phyloP scores from a whole-genome alignment of 1,284 basidiomycete genomes.

The Irpex sp. region DNA sequence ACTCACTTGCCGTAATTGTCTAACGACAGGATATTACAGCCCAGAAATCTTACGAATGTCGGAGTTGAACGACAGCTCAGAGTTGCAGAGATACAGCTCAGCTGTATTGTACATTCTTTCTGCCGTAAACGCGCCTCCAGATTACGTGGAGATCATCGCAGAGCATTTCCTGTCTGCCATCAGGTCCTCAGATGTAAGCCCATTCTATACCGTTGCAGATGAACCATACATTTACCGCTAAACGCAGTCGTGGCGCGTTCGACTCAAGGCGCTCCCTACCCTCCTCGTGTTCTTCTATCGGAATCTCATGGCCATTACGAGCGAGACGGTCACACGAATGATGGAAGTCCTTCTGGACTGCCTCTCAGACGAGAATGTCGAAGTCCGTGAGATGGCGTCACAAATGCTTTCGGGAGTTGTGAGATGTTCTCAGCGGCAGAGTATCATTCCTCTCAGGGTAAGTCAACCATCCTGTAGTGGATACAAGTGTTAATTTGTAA shows the following conservation, averaged over 20 bases:
- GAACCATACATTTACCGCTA: not conserved
- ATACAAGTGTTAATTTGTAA: conserved; percentile 1
- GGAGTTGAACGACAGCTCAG: conserved; percentile 75
- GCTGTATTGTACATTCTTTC: conserved; percentile 76
- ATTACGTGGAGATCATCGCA: conserved; percentile 59
- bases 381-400: conserved; percentile 93
- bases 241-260: conserved; percentile 73
- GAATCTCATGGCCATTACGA: conserved; percentile 76
- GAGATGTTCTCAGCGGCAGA: conserved; percentile 88
- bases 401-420: conserved; percentile 88
- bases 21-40: conserved; percentile 30
- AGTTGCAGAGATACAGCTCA: conserved; percentile 68
- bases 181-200: conserved; percentile 62
- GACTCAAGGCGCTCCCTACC: conserved; percentile 70
- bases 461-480: conserved; percentile 13
- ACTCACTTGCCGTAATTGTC: not conserved
- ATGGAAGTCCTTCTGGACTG: conserved; percentile 84
- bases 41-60: conserved; percentile 80
- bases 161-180: conserved; percentile 62
- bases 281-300: conserved; percentile 84
- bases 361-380: conserved; percentile 87
- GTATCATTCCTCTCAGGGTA: conserved; percentile 85
- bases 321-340: conserved; percentile 61
- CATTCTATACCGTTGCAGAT: conserved; percentile 8
- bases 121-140: conserved; percentile 58